These are phyloP conservation scores for Globisporangium apiculatum DNA, from an alignment of 352 stramenopile species.

Conservation along the genomic window DNA sequence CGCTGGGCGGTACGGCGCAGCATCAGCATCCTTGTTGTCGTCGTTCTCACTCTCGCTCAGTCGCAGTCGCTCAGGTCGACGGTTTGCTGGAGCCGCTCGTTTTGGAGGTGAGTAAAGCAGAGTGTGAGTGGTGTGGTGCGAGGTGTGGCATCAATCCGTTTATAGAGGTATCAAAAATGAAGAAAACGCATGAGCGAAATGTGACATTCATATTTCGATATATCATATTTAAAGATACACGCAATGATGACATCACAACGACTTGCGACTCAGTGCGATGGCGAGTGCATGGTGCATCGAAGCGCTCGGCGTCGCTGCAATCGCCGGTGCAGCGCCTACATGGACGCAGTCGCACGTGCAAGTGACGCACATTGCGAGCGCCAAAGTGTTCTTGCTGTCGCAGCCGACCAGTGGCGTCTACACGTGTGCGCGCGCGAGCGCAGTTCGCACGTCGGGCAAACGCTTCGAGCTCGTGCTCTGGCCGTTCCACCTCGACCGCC, in stretches of 20 bases:
- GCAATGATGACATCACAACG: neutral
- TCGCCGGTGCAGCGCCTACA: neutral
- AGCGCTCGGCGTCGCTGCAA: neutral
- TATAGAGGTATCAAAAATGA: too few relatives aligned
- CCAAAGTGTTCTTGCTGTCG: constrained; percentile 45
- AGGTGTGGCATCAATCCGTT: too few relatives aligned
- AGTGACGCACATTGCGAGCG: constrained; percentile 7
- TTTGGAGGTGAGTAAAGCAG: neutral
- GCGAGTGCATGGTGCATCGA: constrained; percentile 1
- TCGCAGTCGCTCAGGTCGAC: neutral
- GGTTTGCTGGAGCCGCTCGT: constrained; percentile 14
- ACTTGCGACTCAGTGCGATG: neutral
- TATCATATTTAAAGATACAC: too few relatives aligned
- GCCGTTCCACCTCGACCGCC: constrained; percentile 50
- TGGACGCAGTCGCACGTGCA: neutral
- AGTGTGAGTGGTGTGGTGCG: too few relatives aligned
- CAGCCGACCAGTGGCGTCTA: constrained; percentile 42
- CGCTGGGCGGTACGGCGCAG: constrained; percentile 18
- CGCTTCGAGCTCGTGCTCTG: constrained; percentile 28
- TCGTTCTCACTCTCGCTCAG: neutral
- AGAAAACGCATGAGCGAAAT: too few relatives aligned
- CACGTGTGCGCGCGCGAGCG: constrained; percentile 39
- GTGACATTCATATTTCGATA: too few relatives aligned
- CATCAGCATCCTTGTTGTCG: constrained; percentile 9
- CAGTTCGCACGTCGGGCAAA: neutral